phyloP scores from a whole-genome alignment of 1,284 basidiomycete genomes.

The Ustilago bromivora region DNA sequence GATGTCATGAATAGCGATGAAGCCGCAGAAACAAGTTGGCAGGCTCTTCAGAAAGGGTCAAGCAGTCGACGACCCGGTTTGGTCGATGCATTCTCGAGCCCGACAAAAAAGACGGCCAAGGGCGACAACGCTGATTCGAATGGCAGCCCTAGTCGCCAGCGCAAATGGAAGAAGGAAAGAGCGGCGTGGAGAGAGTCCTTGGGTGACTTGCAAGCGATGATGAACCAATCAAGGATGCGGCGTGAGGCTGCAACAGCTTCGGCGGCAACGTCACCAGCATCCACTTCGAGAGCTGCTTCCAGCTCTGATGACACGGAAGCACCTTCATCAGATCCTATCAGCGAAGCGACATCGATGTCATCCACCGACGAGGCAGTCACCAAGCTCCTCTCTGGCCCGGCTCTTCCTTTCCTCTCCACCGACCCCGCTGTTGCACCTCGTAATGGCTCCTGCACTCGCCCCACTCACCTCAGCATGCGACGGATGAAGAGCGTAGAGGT shows the following conservation, averaged over 20 bases:
- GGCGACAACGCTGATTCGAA: background rate
- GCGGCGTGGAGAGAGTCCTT: slow-evolving; percentile 45
- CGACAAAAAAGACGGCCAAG: slow-evolving; percentile 25
- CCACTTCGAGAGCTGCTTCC: background rate
- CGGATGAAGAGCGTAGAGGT: slow-evolving; percentile 54
- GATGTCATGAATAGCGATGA: slow-evolving; percentile 18
- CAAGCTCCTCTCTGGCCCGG: slow-evolving; percentile 35
- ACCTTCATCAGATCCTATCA: background rate
- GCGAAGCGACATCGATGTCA: background rate
- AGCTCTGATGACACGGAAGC: background rate
- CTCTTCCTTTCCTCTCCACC: slow-evolving; percentile 43
- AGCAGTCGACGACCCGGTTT: slow-evolving; percentile 32
- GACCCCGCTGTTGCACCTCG: slow-evolving; percentile 48
- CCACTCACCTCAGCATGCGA: slow-evolving; percentile 40
- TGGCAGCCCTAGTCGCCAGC: slow-evolving; percentile 27
- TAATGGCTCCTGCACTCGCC: slow-evolving; percentile 42
- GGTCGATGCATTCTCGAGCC: slow-evolving; percentile 44
- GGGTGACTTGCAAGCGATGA: slow-evolving; percentile 44
- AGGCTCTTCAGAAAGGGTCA: slow-evolving; percentile 27
- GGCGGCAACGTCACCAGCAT: slow-evolving; percentile 1
- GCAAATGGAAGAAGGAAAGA: slow-evolving; percentile 43
- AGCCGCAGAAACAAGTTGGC: slow-evolving; percentile 32
- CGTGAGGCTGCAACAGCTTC: slow-evolving; percentile 21
- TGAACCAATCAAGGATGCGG: slow-evolving; percentile 31
- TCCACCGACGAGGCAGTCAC: slow-evolving; percentile 19